Evolutionary conservation across 2,329 filamentous ascomycete genomes (phyloP).

Genomic region (Claviceps arundinis): DNA sequence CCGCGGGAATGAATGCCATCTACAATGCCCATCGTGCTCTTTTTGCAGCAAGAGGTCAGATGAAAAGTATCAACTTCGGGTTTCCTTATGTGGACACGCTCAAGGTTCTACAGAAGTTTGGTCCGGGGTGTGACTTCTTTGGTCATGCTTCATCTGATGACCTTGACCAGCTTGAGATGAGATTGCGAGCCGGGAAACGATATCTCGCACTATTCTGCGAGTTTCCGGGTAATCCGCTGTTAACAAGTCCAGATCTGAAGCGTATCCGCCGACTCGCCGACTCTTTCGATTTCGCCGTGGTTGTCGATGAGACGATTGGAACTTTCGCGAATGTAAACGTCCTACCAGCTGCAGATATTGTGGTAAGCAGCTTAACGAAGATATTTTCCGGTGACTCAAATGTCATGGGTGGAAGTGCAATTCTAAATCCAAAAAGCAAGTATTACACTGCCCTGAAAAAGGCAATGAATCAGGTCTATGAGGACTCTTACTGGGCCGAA

Average conservation of each 20-base stretch:
- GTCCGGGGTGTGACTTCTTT: slow-evolving; percentile 78
- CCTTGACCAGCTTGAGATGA: slow-evolving; percentile 67
- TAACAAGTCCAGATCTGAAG: slow-evolving; percentile 69
- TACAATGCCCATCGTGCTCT: slow-evolving; percentile 74
- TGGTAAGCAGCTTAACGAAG: slow-evolving; percentile 91
- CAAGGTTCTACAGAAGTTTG: slow-evolving; percentile 91
- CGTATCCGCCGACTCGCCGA: slow-evolving; percentile 74
- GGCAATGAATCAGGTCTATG: slow-evolving; percentile 52
- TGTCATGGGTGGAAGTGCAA: slow-evolving; percentile 81
- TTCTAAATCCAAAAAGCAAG: slow-evolving; percentile 50
- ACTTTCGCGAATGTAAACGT: slow-evolving; percentile 96
- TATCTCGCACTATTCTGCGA: slow-evolving; percentile 85
- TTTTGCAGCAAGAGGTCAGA: slow-evolving; percentile 45
- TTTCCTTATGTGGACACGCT: slow-evolving; percentile 96
- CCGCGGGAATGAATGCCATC: slow-evolving; percentile 89
- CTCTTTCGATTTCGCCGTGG: slow-evolving; percentile 73
- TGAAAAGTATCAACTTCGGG: slow-evolving; percentile 82
- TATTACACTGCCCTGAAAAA: slow-evolving; percentile 60
- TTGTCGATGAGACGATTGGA: slow-evolving; percentile 92
- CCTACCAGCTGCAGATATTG: slow-evolving; percentile 74
- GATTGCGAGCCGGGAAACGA: slow-evolving; percentile 57
- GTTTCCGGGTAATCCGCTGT: slow-evolving; percentile 83
- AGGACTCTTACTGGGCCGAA: slow-evolving; percentile 89
- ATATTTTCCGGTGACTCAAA: slow-evolving; percentile 96
- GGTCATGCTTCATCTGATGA: slow-evolving; percentile 66